phyloP scores from a whole-genome alignment of 2,329 filamentous ascomycete species.

The Chaetomium strumarium region DNA sequence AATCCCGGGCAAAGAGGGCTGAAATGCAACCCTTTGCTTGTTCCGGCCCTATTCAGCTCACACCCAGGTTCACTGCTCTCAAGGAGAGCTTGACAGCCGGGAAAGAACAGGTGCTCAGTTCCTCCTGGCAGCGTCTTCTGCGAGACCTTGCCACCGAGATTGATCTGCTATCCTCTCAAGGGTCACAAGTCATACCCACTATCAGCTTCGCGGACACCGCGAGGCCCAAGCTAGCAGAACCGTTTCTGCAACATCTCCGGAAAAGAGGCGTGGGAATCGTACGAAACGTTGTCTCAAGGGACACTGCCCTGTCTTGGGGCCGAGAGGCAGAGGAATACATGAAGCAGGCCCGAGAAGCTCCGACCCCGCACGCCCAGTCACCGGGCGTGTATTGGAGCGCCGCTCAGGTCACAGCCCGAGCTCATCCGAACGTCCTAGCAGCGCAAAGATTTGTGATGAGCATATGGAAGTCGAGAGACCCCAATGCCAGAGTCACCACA shows the following conservation, averaged over 20 bases:
- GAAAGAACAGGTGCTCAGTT: conserved; percentile 33
- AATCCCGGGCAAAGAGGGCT: conserved; percentile 9
- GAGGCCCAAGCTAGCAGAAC: conserved; percentile 23
- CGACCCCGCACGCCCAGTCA: conserved; percentile 30
- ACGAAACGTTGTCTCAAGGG: conserved; percentile 20
- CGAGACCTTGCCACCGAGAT: conserved; percentile 33
- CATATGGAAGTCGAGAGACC: conserved; percentile 48
- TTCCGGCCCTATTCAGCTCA: conserved; percentile 34
- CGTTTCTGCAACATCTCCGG: conserved; percentile 23
- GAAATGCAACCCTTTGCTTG: conserved; percentile 30
- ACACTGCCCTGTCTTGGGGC: conserved; percentile 40
- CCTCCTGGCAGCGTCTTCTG: conserved; percentile 39
- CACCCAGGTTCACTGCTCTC: conserved; percentile 37
- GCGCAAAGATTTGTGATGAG: conserved; percentile 44
- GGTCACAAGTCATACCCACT: conserved; percentile 35
- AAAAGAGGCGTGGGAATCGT: conserved; percentile 24
- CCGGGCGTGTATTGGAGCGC: conserved; percentile 38
- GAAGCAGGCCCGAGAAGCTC: conserved; percentile 35
- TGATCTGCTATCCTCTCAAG: conserved; percentile 30
- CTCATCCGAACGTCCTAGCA: conserved; percentile 35
- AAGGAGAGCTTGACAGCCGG: conserved; percentile 37
- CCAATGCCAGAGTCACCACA: conserved; percentile 38
- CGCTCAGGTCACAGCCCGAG: conserved; percentile 35
- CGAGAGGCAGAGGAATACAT: conserved; percentile 46
- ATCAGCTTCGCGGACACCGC: conserved; percentile 38